Evolutionary conservation across 75 land plant genomes (phyloP).

Genomic region (Larix kaempferi): DNA sequence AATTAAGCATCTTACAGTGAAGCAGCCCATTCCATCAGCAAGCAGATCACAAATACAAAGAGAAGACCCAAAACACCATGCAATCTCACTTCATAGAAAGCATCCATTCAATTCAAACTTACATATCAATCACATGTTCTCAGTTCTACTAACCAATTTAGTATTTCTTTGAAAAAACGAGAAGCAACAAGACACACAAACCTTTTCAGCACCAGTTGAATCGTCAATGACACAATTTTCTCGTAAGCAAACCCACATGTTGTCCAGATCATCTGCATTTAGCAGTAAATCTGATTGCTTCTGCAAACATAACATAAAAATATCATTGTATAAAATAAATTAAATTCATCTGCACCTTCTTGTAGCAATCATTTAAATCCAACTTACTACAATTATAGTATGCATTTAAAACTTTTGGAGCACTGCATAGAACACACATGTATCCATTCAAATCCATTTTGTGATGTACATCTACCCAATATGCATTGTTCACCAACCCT

Average conservation of each 20-base stretch:
- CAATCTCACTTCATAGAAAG: not conserved
- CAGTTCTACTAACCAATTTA: not conserved
- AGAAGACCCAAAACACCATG: not conserved
- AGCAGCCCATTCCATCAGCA: not conserved
- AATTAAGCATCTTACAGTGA: not conserved
- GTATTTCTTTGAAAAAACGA: not conserved
- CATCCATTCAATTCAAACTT: not conserved
- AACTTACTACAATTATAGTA: not conserved
- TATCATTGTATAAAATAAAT: not conserved
- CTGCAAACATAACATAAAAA: constrained; percentile 37
- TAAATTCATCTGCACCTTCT: not conserved
- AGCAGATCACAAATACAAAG: not conserved
- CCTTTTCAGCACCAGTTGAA: constrained; percentile 96
- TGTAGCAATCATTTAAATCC: not conserved
- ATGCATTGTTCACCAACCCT: not conserved
- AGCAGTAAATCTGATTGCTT: constrained; percentile 94
- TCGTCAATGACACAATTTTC: constrained; percentile 98
- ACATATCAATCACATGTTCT: not conserved
- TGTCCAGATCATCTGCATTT: constrained; percentile 97
- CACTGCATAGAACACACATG: not conserved
- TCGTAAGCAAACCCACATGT: constrained; percentile 96
- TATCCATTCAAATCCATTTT: constrained; percentile 1
- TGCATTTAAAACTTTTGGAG: not conserved
- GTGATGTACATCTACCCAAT: not conserved
- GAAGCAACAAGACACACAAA: constrained; percentile 2